Evolutionary conservation across 2,329 filamentous ascomycete genomes (phyloP).

Genomic region (Xylaria sp.): DNA sequence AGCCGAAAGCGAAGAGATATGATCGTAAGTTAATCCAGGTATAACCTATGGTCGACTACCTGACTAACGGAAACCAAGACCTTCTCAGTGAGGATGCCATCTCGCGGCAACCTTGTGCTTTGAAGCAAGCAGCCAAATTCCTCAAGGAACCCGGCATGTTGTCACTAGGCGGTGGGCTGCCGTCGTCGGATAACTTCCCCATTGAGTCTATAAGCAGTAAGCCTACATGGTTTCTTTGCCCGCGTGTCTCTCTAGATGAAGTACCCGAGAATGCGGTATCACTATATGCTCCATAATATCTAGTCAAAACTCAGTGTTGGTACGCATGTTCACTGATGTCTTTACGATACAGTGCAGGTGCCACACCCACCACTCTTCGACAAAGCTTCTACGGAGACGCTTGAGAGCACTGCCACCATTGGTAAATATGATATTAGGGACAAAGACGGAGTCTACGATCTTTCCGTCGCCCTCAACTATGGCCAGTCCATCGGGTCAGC

Average conservation of each 20-base stretch:
- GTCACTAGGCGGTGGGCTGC: conserved; percentile 91
- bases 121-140: conserved; percentile 84
- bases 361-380: conserved; percentile 32
- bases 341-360: conserved; percentile 29
- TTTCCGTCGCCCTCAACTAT: conserved; percentile 93
- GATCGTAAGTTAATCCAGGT: conserved; percentile 71
- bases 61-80: conserved; percentile 51
- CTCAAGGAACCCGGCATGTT: conserved; percentile 86
- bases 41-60: neutral
- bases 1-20: conserved; percentile 84
- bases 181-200: conserved; percentile 92
- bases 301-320: neutral
- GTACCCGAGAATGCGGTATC: neutral
- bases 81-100: conserved; percentile 72
- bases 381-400: conserved; percentile 7
- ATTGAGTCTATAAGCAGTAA: conserved; percentile 74
- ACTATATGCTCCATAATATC: neutral
- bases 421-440: conserved; percentile 82
- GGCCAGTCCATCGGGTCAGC: conserved; percentile 86
- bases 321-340: conserved; percentile 13
- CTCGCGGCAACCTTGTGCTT: conserved; percentile 71
- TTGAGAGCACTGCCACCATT: conserved; percentile 65
- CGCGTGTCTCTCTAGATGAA: neutral
- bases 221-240: neutral
- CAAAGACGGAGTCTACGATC: conserved; percentile 68